phyloP scores from a whole-genome alignment of 139 green algal species.

The Microglena sp. region DNA sequence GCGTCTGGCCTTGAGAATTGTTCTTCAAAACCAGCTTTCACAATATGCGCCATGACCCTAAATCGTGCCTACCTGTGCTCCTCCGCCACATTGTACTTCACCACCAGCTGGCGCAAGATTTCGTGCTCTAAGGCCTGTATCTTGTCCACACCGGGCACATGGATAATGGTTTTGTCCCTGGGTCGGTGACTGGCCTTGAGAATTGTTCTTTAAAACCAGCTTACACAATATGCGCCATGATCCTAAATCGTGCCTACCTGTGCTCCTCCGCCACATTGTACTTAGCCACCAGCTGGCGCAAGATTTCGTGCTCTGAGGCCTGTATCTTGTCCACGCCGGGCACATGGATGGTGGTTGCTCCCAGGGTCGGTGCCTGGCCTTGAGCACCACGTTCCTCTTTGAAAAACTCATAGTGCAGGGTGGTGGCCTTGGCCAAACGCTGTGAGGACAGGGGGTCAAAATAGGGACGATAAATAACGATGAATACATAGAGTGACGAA shows the following conservation, averaged over 20 bases:
- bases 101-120: conserved; percentile 54
- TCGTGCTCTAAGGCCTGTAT: too few species aligned
- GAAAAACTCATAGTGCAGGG: conserved; percentile 70
- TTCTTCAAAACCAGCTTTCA: too few species aligned
- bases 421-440: conserved; percentile 30
- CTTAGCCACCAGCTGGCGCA: conserved; percentile 49
- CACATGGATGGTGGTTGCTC: conserved; percentile 44
- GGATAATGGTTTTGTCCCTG: too few species aligned
- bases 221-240: too few species aligned
- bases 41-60: not conserved
- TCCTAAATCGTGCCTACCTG: conserved; percentile 31
- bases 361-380: not conserved
- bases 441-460: too few species aligned
- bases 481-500: too few species aligned
- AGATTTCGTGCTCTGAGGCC: conserved; percentile 44
- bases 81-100: conserved; percentile 47
- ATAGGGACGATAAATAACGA: too few species aligned
- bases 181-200: too few species aligned
- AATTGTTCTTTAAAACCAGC: too few species aligned
- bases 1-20: too few species aligned
- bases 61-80: conserved; percentile 37
- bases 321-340: conserved; percentile 27
- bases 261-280: conserved; percentile 49
- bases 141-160: too few species aligned
- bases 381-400: conserved; percentile 1